phyloP scores from a whole-genome alignment of 176 grass and related monocot species.

The Oryza rufipogon region DNA sequence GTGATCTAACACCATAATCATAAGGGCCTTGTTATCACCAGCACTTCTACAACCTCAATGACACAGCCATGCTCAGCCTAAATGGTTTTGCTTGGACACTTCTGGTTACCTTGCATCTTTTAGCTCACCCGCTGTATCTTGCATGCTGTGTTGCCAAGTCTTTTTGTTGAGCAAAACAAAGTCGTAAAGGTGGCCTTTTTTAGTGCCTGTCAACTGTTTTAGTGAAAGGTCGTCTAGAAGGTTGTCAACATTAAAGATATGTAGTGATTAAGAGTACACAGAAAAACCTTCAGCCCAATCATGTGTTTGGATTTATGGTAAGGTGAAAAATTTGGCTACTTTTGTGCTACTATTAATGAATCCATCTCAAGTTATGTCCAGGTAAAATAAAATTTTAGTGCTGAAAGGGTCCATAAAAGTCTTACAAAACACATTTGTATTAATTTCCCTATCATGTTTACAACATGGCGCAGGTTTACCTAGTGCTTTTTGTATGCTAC shows the following conservation, averaged over 20 bases:
- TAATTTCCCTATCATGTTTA: conserved; percentile 20
- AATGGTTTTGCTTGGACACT: not conserved
- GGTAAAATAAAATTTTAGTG: not conserved
- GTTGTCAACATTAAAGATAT: not conserved
- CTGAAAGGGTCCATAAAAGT: not conserved
- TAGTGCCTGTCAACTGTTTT: not conserved
- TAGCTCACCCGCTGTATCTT: not conserved
- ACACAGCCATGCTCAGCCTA: not conserved
- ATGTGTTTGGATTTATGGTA: not conserved
- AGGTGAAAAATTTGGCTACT: not conserved
- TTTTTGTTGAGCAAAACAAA: not conserved
- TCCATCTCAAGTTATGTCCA: conserved; percentile 19
- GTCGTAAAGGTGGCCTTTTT: not conserved
- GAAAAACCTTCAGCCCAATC: not conserved
- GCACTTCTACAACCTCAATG: not conserved
- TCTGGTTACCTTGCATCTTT: conserved; percentile 11
- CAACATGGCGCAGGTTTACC: conserved; percentile 13
- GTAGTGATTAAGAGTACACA: conserved; percentile 1
- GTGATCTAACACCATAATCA: not conserved
- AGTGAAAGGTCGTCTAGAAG: not conserved
- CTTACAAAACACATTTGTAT: conserved; percentile 14
- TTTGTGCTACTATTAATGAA: not conserved
- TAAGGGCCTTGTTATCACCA: not conserved
- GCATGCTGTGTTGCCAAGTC: not conserved
- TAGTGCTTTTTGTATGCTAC: conserved; percentile 36